Evolutionary conservation across 176 grass and related monocot species (phyloP), one percentile per base, ranked within the genome.

Genomic region (Hyparrhenia diplandra): DNA sequence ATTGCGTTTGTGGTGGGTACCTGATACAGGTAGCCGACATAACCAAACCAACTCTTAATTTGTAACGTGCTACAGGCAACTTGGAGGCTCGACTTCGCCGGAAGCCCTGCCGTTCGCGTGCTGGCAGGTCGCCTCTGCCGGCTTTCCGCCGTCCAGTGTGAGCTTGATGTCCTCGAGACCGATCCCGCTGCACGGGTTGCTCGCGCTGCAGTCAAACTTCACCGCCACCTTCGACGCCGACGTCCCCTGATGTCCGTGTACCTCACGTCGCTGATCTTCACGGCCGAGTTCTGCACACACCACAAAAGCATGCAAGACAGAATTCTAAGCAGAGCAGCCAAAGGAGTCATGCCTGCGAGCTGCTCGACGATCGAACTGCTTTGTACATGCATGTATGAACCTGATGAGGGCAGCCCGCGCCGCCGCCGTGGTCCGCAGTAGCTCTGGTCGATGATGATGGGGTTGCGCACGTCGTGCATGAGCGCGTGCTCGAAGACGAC

Each of bases 241-340:
- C 35, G 90, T 85, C 4, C 93, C 90, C 8, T 63, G 87, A 92
- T 81, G 42, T 81, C 85, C 0, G 21, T 47, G 46, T 95, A 95
- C 68, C 45, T 88, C 41, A 95, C 87, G 1, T 88, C 55, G 59
- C 93, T 95, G 45, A 92, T 90, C 75, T 92, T 92, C 73, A 92
- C 78, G 24, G 27, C 43, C 69, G 25, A 73, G 69, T 25, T 49
- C 69, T 67, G 59, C 37, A 36, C 34, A 41, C 16, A 17, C 52
- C 54, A 21, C 21, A 8, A 2, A 55, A 20, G 52, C 52, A 55
- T 24, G n/a, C 55, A 12, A 58, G 24, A 24, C 55, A 11, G 0
- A 58, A 58, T 58, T 58, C 55, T 55, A n/a, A n/a, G 18, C 49
- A 9, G 8, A n/a, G 20, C 7, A 54, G 51, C 51, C 9, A 54